Percentiles rank a stretch among this genome's conserved stretches.
These are phyloP conservation scores for Fusarium napiforme DNA, from an alignment of 2,329 filamentous ascomycete species.

Conservation along the genomic window DNA sequence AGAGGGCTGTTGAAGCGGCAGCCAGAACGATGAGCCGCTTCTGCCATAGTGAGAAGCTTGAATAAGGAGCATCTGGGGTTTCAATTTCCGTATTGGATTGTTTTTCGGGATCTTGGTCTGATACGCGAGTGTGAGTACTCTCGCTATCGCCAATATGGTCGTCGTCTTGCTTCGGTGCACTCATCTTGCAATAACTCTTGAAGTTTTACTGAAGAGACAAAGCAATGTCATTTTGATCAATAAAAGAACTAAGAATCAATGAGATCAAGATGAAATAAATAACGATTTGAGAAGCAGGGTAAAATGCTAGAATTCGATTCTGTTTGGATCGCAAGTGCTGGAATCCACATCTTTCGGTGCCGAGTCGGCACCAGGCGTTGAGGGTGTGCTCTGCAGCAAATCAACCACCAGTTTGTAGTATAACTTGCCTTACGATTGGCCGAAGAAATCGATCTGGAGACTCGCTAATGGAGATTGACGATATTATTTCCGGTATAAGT, in stretches of 20 bases:
- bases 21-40: conserved; percentile 56
- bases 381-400: neutral
- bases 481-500: conserved; percentile 1
- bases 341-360: conserved; percentile 23
- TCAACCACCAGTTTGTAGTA: neutral
- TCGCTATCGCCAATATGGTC: conserved; percentile 2
- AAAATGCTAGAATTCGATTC: conserved; percentile 7
- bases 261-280: conserved; percentile 20
- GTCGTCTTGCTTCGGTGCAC: neutral
- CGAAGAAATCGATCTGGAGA: neutral
- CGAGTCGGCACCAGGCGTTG: conserved; percentile 24
- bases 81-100: neutral
- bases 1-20: conserved; percentile 54
- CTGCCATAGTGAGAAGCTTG: conserved; percentile 52
- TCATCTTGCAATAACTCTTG: conserved; percentile 5
- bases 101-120: conserved; percentile 23
- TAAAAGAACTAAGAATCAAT: neutral
- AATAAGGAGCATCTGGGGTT: conserved; percentile 46
- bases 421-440: neutral
- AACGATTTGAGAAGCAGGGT: neutral
- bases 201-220: neutral
- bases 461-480: neutral
- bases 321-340: conserved; percentile 12
- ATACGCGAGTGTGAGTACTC: neutral
- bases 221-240: neutral